Base-by-base conservation (phyloP, 2,329 filamentous ascomycete species). In the Trichoderma breve region DNA sequence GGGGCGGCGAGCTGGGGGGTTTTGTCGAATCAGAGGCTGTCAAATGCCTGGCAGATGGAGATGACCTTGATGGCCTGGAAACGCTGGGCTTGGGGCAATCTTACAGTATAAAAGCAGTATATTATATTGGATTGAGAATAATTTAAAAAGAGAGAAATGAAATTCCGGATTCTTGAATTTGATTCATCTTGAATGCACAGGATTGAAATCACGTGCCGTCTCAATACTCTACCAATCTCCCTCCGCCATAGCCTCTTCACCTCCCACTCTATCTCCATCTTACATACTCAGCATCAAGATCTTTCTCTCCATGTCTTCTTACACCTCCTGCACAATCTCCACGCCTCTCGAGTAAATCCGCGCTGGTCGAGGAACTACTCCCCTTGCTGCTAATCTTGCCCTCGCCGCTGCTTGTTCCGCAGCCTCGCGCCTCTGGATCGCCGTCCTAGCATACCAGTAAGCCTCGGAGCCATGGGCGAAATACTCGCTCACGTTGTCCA, bases 401-500 rank as follows among this genome's bases (percentile, higher is more conserved):
- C 36, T 63, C 43, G 39, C 69, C 12, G 47, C 61, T 3, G 69
- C 61, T 26, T 28, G 14, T 18, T 71, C 60, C 24, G 61, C 69
- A 6, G 26, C 61, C 26, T 65, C 61, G 12, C 61, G 69, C 14
- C 53, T 58, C 34, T 63, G 58, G n/a, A 64, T 58, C 32, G 51
- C 51, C 61, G 63, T 71, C 24, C 64, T 39, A 2, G 63, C 60
- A 14, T 68, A 28, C 70, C 70, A 71, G 28, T 69, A 68, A 3
- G 18, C 55, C 3, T 68, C 36, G 3, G 63, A 60, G 4, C 70
- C 53, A 26, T 63, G 68, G 11, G 32, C 58, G n/a, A 70, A 70
- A 36, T 55, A 36, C 11, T 53, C 58, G 21, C 68, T 70, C 7
- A 70, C 68, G n/a, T 70, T 55, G 11, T 70, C 68, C 21, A 70